Conservation (phyloP, 345 rosid genomes). For the Aquilaria malaccensis region DNA sequence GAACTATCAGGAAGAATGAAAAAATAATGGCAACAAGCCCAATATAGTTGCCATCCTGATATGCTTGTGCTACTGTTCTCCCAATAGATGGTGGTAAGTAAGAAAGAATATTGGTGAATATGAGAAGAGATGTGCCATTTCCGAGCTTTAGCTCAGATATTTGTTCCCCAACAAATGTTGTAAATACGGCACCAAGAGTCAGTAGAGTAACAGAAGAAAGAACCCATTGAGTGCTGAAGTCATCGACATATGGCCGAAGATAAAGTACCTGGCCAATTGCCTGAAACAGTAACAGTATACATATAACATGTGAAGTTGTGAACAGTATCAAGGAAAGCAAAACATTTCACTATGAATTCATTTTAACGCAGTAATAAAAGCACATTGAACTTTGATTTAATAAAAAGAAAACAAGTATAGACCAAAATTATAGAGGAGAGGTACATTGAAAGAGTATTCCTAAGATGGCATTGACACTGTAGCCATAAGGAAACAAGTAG, state of each 20-base stretch:
- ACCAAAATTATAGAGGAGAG: no score
- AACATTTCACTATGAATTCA: no score
- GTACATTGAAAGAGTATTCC: neutral
- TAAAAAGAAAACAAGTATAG: no score
- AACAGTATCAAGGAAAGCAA: no score
- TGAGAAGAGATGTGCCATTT: constrained; percentile 89
- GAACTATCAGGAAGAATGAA: constrained; percentile 76
- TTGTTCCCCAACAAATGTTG: constrained; percentile 83
- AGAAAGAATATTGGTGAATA: constrained; percentile 93
- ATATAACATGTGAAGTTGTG: no score
- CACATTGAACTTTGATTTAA: no score
- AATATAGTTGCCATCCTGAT: constrained; percentile 80
- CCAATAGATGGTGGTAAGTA: constrained; percentile 98
- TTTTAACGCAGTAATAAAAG: no score
- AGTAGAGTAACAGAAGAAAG: constrained; percentile 67
- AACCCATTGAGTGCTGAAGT: constrained; percentile 86
- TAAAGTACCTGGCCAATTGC: constrained; percentile 91
- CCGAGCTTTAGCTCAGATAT: constrained; percentile 95
- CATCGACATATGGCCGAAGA: constrained; percentile 87
- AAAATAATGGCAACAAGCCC: constrained; percentile 67
- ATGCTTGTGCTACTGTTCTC: constrained; percentile 71
- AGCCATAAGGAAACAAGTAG: no score
- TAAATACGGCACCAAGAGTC: constrained; percentile 83
- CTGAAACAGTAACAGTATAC: constrained; percentile 23
- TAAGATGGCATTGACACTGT: no score